A percentile compares a stretch with the other conserved stretches of the same genome.
Conservation (phyloP, 805 yeast species). For the Ogataea kodamae region DNA sequence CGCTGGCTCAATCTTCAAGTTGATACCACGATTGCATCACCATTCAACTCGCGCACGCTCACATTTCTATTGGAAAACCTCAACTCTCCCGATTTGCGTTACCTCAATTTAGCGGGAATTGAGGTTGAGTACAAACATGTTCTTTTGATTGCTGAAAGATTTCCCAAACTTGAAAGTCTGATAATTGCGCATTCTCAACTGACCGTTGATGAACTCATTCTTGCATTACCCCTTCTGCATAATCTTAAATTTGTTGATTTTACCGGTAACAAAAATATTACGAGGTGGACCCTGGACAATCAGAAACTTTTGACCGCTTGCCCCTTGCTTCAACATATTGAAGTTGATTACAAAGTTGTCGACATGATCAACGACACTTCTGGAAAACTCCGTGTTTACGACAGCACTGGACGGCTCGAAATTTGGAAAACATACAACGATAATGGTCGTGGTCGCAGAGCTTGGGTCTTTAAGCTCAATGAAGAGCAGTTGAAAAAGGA, state of each 20-base stretch:
- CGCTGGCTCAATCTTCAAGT: constrained; percentile 53
- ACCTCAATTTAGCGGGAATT: constrained; percentile 50
- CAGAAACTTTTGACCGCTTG: constrained; percentile 43
- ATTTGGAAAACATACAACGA: constrained; percentile 52
- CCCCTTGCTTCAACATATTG: constrained; percentile 56
- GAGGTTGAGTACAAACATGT: constrained; percentile 42
- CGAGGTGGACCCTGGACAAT: constrained; percentile 56
- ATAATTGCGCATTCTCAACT: constrained; percentile 39
- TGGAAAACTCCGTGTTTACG: constrained; percentile 27
- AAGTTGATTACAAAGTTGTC: constrained; percentile 56
- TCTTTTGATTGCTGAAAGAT: constrained; percentile 37
- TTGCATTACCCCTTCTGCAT: constrained; percentile 33
- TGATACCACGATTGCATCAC: constrained; percentile 51
- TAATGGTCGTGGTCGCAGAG: constrained; percentile 63
- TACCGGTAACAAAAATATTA: constrained; percentile 57
- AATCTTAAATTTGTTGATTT: constrained; percentile 59
- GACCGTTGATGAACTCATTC: constrained; percentile 36
- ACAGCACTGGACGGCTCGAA: constrained; percentile 20
- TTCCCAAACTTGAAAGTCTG: constrained; percentile 41
- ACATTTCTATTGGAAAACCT: constrained; percentile 41
- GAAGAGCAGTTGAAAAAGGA: constrained; percentile 23
- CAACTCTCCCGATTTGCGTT: constrained; percentile 42
- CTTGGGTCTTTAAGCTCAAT: constrained; percentile 64
- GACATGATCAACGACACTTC: constrained; percentile 42
- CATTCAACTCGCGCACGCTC: constrained; percentile 44